phyloP scores from a whole-genome alignment of 2,329 filamentous ascomycete genomes.

The Alternaria tenuissima region DNA sequence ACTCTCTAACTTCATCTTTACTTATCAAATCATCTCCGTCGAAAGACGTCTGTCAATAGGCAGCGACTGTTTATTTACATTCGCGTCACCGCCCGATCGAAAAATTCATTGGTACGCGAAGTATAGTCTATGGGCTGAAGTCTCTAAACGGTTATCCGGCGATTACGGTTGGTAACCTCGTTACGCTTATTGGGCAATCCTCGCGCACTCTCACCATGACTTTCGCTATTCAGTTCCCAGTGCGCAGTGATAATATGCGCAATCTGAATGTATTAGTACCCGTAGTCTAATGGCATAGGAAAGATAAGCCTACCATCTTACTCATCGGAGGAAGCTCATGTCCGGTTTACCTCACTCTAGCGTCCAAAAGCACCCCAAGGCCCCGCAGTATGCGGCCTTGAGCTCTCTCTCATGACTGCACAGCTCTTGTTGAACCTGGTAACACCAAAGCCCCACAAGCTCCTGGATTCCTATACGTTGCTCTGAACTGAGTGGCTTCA shows the following conservation, averaged over 20 bases:
- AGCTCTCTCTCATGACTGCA: background rate
- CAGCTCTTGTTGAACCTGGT: background rate
- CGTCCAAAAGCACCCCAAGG: background rate
- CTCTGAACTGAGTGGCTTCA: background rate
- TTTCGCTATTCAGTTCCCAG: background rate
- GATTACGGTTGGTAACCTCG: background rate
- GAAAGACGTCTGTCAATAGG: background rate
- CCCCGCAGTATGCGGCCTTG: background rate
- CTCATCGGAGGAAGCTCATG: background rate
- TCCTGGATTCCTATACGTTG: background rate
- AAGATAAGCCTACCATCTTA: background rate
- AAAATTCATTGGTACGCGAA: no score
- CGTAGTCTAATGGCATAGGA: background rate
- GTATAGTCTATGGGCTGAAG: no score
- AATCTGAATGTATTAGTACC: background rate
- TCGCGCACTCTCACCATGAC: background rate
- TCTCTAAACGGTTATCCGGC: background rate
- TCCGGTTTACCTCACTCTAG: background rate
- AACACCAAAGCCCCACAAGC: background rate
- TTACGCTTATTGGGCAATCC: background rate
- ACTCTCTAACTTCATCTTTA: background rate
- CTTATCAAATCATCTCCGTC: background rate
- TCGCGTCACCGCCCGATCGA: background rate
- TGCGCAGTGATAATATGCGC: background rate
- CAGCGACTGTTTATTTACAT: background rate